These are phyloP conservation scores for Ophiostoma australiae DNA, from an alignment of 2,329 filamentous ascomycete species.

Conservation along the genomic window DNA sequence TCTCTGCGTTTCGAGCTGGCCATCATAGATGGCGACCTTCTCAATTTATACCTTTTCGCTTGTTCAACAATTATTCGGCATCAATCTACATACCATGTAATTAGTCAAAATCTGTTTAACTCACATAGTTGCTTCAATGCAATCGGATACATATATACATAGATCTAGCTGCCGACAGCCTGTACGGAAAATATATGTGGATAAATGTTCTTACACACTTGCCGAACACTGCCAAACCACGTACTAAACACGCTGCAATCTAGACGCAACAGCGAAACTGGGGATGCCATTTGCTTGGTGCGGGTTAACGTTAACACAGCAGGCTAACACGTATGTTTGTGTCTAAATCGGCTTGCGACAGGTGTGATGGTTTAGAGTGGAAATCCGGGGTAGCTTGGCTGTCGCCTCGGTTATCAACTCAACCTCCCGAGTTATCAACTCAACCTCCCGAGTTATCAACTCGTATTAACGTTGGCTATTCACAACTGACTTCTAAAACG, in stretches of 20 bases:
- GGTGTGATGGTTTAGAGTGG: neutral
- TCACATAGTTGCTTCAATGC: no score
- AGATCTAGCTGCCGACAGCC: no score
- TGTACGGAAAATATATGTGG: slow-evolving; percentile 6
- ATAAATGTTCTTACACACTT: slow-evolving; percentile 7
- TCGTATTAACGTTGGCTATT: neutral
- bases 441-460: neutral
- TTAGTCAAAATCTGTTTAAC: no score
- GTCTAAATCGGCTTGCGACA: neutral
- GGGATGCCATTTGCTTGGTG: neutral
- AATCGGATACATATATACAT: no score
- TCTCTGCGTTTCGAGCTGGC: neutral
- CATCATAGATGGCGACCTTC: neutral
- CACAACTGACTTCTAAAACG: neutral
- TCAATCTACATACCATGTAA: no score
- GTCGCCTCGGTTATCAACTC: neutral
- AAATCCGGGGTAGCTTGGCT: neutral
- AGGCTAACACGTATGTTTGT: no score
- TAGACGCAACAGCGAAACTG: neutral
- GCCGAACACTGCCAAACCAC: neutral
- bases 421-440: neutral
- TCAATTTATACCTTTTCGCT: neutral
- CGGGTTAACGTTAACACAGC: neutral
- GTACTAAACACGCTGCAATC: neutral
- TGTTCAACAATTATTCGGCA: no score